Base-by-base conservation (phyloP, 768 basidiomycete species). In the Mycena rebaudengoi region DNA sequence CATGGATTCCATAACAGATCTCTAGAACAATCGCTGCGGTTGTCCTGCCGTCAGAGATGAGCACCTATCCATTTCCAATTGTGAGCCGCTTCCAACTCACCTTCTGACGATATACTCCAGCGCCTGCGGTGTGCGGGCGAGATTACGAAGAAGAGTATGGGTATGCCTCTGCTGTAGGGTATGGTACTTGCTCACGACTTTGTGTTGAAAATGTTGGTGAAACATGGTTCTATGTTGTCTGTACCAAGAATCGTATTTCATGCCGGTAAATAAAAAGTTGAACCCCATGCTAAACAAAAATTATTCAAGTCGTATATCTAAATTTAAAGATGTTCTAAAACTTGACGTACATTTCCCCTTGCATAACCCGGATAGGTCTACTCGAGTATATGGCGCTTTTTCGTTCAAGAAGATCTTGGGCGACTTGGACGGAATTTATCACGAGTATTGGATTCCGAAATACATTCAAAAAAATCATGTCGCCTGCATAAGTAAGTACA, bases 331-430 rank as follows among this genome's bases (percentile, higher is more conserved):
- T n/a, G 13, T 26, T 20, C 11, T 20, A n/a, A 50, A 14, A 14
- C n/a, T n/a, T 26, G 8, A 14, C 69, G 0, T 44, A 67, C 69
- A 70, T 48, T 11, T 70, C 69, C 18, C 43, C 62, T 41, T 62
- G 62, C 69, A 70, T 70, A 10, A 60, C 50, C 14, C 59, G 49
- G 23, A 76, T 76, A 44, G 48, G 79, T 74, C 85, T 80, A 66
- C 86, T 85, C 6, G 88, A 87, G 64, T 88, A 89, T 49, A 85
- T 87, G 18, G 74, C 68, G 29, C 83, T 85, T 16, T 84, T 78
- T 64, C 83, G 87, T 54, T 88, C 87, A 32, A 89, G 84, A 1
- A 89, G 79, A 26, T 88, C 87, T 45, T 76, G 75, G 5, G 82
- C 83, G 2, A 78, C 74, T 49, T 82, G 67, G n/a, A 79, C 72